Evolutionary conservation across 2,329 filamentous ascomycete genomes (phyloP).

Genomic region (Sclerotinia sclerotiorum): DNA sequence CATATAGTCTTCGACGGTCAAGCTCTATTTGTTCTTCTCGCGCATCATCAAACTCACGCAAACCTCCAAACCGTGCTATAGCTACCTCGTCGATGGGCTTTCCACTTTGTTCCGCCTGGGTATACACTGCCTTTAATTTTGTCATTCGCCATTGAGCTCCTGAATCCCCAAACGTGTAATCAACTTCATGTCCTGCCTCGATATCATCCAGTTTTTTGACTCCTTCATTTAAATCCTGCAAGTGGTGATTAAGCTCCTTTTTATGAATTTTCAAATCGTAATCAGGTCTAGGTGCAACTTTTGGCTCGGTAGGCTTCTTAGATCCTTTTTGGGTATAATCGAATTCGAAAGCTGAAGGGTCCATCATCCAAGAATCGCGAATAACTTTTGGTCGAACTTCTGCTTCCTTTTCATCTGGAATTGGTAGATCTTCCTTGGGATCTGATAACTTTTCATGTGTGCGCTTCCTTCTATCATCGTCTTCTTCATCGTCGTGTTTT

Average conservation of each 20-base stretch:
- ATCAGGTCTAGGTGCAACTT: conserved; percentile 36
- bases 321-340: conserved; percentile 72
- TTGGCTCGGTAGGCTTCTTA: conserved; percentile 52
- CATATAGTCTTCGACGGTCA: conserved; percentile 79
- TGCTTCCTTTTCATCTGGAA: conserved; percentile 52
- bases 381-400: conserved; percentile 42
- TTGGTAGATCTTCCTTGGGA: conserved; percentile 51
- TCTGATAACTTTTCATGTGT: conserved; percentile 48
- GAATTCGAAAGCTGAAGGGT: conserved; percentile 75
- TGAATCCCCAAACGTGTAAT: conserved; percentile 84
- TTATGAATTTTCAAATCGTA: conserved; percentile 58
- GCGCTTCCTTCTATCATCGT: conserved; percentile 35
- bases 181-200: conserved; percentile 60
- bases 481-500: conserved; percentile 42
- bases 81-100: conserved; percentile 79
- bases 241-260: conserved; percentile 75
- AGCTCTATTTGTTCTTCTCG: conserved; percentile 91
- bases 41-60: conserved; percentile 87
- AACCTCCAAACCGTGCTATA: conserved; percentile 73
- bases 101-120: conserved; percentile 70
- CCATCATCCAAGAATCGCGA: conserved; percentile 94
- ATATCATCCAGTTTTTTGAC: conserved; percentile 52
- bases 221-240: conserved; percentile 59
- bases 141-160: conserved; percentile 97
- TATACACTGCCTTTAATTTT: conserved; percentile 83